These are phyloP conservation scores for Juglanconis juglandina DNA, from an alignment of 2,329 filamentous ascomycete genomes.

Conservation along the genomic window DNA sequence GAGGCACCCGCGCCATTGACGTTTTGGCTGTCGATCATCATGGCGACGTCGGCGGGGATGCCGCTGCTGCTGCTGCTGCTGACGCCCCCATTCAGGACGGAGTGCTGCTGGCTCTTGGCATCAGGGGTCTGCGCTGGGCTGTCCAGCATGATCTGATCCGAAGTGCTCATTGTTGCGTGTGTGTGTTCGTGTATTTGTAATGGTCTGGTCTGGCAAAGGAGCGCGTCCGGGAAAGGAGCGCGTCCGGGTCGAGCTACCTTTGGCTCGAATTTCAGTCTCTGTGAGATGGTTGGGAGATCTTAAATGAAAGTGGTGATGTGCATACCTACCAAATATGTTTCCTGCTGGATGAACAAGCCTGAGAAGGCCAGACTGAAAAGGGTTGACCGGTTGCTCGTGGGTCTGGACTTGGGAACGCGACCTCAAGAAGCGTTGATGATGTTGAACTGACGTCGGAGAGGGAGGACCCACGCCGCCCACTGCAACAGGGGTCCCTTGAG, in stretches of 20 bases:
- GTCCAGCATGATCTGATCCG: slow-evolving; percentile 18
- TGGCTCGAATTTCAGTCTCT: not conserved
- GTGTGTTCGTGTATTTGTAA: not conserved
- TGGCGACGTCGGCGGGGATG: slow-evolving; percentile 7
- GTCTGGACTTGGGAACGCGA: not conserved
- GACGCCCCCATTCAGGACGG: not conserved
- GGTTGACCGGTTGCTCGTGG: not conserved
- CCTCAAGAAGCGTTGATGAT: not conserved
- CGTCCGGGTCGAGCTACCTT: not conserved
- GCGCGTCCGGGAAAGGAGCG: not conserved
- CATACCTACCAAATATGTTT: not conserved
- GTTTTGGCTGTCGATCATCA: slow-evolving; percentile 5
- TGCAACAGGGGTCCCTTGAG: not conserved
- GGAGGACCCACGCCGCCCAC: not conserved
- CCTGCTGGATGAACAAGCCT: not conserved
- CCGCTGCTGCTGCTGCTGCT: not conserved
- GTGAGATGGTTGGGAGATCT: not conserved
- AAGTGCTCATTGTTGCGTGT: slow-evolving; percentile 1
- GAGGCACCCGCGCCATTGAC: not conserved
- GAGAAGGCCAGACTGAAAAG: not conserved
- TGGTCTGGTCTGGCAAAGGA: not conserved
- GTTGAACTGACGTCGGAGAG: not conserved
- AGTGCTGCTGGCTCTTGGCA: slow-evolving; percentile 11
- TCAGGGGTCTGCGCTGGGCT: slow-evolving; percentile 18
- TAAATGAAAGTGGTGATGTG: not conserved